Evolutionary conservation across 176 grass and related monocot genomes (phyloP).

Genomic region (Stipa capillata): DNA sequence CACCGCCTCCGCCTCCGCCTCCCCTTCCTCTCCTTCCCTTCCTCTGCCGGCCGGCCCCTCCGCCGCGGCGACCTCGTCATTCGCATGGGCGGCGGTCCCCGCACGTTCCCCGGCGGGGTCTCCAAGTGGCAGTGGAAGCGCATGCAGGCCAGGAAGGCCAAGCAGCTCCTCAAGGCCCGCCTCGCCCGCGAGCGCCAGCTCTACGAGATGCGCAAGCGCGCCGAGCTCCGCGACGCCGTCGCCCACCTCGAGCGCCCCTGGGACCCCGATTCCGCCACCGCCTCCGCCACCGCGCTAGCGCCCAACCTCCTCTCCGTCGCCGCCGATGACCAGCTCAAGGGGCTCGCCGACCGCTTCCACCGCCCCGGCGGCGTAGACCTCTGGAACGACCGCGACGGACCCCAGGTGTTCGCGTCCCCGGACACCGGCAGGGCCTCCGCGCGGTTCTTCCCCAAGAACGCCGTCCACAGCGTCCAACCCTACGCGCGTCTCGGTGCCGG

Average conservation of each 20-base stretch:
- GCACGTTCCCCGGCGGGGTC: conserved; percentile 74
- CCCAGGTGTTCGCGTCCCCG: conserved; percentile 55
- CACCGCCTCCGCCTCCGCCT: neutral
- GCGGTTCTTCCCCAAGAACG: conserved; percentile 81
- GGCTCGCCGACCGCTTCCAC: conserved; percentile 88
- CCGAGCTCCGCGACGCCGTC: conserved; percentile 65
- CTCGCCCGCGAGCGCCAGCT: conserved; percentile 87
- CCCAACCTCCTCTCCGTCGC: conserved; percentile 71
- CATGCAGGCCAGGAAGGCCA: conserved; percentile 79
- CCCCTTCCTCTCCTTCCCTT: neutral
- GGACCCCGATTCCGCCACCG: conserved; percentile 33
- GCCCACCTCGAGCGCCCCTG: conserved; percentile 79
- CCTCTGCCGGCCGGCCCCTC: neutral
- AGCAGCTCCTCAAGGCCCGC: conserved; percentile 89
- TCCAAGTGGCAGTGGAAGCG: conserved; percentile 99
- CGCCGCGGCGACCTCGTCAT: conserved; percentile 37
- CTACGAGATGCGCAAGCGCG: conserved; percentile 90
- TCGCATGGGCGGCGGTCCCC: conserved; percentile 74
- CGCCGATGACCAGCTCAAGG: conserved; percentile 80
- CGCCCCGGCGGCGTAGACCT: conserved; percentile 79
- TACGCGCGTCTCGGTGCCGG: conserved; percentile 8
- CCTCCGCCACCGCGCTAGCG: conserved; percentile 20
- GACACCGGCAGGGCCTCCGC: conserved; percentile 38
- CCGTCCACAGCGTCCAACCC: conserved; percentile 66
- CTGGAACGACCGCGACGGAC: conserved; percentile 92